Evolutionary conservation across 768 basidiomycete genomes (phyloP).

Genomic region (Kwoniella pini): DNA sequence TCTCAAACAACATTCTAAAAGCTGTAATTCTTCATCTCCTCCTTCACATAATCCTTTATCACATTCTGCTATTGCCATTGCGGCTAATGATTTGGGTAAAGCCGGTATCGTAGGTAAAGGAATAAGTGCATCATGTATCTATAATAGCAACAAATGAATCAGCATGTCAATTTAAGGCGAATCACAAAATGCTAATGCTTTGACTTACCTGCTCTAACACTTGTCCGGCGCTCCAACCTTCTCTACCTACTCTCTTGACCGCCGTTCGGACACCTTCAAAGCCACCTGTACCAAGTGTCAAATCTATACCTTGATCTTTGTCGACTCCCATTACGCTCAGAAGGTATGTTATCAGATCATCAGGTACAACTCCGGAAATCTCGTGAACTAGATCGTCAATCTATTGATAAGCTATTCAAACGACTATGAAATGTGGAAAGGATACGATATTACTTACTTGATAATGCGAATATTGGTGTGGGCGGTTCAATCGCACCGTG

Average conservation of each 20-base stretch:
- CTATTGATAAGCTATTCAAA: no score
- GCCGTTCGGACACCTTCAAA: constrained; percentile 61
- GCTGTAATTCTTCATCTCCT: constrained; percentile 95
- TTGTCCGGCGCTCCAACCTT: constrained; percentile 91
- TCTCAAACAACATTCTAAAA: constrained; percentile 79
- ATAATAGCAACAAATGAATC: background rate
- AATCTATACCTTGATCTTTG: constrained; percentile 51
- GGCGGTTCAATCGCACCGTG: constrained; percentile 73
- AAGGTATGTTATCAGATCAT: constrained; percentile 67
- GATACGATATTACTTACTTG: constrained; percentile 58
- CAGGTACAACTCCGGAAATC: constrained; percentile 93
- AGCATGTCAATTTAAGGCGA: background rate
- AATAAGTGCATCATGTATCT: constrained; percentile 90
- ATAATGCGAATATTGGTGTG: constrained; percentile 68
- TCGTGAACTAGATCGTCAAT: constrained; percentile 74
- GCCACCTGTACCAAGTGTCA: constrained; percentile 43
- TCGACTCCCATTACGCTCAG: constrained; percentile 74
- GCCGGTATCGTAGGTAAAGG: constrained; percentile 77
- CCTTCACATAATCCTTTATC: constrained; percentile 96
- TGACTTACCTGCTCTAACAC: constrained; percentile 75
- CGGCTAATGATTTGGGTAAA: constrained; percentile 76
- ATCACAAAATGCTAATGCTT: background rate
- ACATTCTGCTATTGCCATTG: constrained; percentile 84
- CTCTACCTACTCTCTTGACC: constrained; percentile 74
- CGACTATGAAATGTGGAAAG: background rate